A percentile compares a stretch with the other conserved stretches of the same genome.
phyloP scores from a whole-genome alignment of 805 yeast genomes.

The Metschnikowia lunata region DNA sequence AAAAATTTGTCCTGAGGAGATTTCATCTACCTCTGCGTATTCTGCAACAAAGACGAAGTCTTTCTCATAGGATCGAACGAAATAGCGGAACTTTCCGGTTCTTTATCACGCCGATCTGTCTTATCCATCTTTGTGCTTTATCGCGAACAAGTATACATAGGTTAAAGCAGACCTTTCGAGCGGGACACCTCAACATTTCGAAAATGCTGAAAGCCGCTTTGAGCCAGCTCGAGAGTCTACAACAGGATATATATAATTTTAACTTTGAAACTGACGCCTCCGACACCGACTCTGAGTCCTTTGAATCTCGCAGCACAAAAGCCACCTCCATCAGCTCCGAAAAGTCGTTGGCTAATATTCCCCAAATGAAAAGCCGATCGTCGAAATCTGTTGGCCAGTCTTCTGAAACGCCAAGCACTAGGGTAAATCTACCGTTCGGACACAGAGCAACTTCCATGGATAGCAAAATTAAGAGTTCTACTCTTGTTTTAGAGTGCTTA shows the following conservation, averaged over 20 bases:
- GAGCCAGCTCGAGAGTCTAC: conserved; percentile 5
- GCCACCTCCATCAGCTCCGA: conserved; percentile 5
- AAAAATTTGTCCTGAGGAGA: no score
- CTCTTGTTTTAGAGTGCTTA: conserved; percentile 24
- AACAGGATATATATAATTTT: neutral
- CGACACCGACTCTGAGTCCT: conserved; percentile 5
- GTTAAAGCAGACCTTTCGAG: no score
- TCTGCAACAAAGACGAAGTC: no score
- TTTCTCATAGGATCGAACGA: no score
- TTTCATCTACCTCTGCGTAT: no score
- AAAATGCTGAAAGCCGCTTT: neutral
- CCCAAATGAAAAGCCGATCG: no score
- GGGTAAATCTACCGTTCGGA: neutral
- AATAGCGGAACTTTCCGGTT: no score
- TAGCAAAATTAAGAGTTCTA: neutral
- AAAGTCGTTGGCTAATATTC: no score
- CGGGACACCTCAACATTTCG: neutral
- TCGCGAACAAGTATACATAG: no score
- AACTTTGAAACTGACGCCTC: neutral
- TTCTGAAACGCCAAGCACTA: neutral
- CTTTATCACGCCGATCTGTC: no score
- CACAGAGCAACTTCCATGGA: neutral
- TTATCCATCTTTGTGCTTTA: no score
- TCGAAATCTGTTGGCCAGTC: no score
- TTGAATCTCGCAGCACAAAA: conserved; percentile 4